Conservation (phyloP, 2,329 filamentous ascomycete genomes). For the Microdochium bolleyi region DNA sequence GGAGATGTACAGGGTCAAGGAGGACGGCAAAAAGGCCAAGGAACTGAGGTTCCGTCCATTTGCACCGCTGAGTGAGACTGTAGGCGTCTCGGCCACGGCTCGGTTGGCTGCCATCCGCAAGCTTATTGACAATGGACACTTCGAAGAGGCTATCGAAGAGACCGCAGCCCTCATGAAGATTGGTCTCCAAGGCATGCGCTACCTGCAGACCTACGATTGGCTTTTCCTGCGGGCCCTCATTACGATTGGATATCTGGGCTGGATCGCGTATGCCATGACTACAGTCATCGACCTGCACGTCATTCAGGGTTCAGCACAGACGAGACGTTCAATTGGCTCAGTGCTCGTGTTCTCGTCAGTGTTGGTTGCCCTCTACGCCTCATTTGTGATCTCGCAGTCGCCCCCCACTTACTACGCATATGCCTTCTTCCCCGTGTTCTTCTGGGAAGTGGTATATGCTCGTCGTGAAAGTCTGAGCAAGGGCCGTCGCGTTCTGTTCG, state of each 20-base stretch:
- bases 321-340: conserved; percentile 53
- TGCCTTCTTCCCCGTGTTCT: conserved; percentile 82
- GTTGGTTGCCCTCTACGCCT: conserved; percentile 68
- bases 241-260: conserved; percentile 85
- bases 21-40: conserved; percentile 68
- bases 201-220: conserved; percentile 98
- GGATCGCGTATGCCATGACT: conserved; percentile 87
- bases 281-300: conserved; percentile 87
- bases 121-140: conserved; percentile 57
- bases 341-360: conserved; percentile 65
- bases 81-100: conserved; percentile 53
- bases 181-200: conserved; percentile 75
- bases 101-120: conserved; percentile 60
- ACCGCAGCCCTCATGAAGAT: conserved; percentile 70
- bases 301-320: conserved; percentile 58
- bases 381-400: conserved; percentile 72
- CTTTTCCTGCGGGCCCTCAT: conserved; percentile 85
- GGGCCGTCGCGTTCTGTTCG: conserved; percentile 62
- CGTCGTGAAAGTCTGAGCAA: conserved; percentile 60
- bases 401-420: conserved; percentile 84
- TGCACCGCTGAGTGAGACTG: conserved; percentile 53
- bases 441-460: conserved; percentile 94
- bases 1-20: conserved; percentile 95
- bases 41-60: conserved; percentile 76
- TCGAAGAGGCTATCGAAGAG: conserved; percentile 71